These are phyloP conservation scores for Globisporangium recalcitrans DNA, from an alignment of 352 stramenopile species.

Conservation along the genomic window DNA sequence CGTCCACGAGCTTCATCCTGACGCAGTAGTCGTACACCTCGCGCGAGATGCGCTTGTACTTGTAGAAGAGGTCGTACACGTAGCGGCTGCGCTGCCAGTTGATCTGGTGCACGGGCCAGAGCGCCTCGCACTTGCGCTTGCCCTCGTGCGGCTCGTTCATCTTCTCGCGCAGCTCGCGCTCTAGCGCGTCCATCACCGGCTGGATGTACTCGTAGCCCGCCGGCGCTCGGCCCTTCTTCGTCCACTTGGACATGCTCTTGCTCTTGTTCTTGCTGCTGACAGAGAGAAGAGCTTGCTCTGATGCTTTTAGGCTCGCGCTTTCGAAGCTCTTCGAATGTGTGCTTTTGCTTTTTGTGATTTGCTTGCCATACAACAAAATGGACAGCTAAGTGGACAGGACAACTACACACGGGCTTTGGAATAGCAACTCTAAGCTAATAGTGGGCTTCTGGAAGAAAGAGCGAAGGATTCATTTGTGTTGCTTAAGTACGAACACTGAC, in stretches of 20 bases:
- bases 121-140: constrained; percentile 95
- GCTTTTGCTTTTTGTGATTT: too few relatives aligned
- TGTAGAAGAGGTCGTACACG: constrained; percentile 99
- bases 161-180: constrained; percentile 95
- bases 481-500: too few relatives aligned
- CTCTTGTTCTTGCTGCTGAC: neutral
- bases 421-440: too few relatives aligned
- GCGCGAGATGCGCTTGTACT: constrained; percentile 92
- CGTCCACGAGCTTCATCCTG: constrained; percentile 92
- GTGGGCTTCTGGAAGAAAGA: neutral
- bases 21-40: constrained; percentile 99
- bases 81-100: constrained; percentile 98
- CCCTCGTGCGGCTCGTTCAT: constrained; percentile 97
- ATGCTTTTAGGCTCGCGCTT: neutral
- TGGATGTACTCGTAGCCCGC: constrained; percentile 94
- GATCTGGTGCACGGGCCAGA: constrained; percentile 99
- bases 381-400: too few relatives aligned
- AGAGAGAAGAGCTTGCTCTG: neutral
- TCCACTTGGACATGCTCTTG: constrained; percentile 82
- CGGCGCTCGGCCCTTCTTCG: constrained; percentile 82
- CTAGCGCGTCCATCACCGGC: constrained; percentile 94
- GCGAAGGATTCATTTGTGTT: too few relatives aligned
- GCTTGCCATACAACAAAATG: too few relatives aligned
- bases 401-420: too few relatives aligned
- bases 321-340: neutral